Conservation (phyloP, 2,329 filamentous ascomycete species). For the Neofusicoccum parvum region DNA sequence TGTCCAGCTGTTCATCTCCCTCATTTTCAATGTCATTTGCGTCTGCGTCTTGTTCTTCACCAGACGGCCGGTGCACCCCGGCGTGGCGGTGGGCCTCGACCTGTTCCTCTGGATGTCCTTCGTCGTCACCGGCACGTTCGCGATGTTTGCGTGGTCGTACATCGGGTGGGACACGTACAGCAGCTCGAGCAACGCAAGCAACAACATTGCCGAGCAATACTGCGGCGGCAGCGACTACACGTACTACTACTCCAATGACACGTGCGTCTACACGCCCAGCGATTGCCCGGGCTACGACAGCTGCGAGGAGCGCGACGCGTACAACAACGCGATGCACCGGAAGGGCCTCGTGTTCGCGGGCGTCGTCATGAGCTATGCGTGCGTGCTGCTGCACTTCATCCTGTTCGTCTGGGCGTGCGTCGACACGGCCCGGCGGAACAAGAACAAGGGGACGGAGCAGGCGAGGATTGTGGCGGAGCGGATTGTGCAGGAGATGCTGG, state of each 20-base stretch:
- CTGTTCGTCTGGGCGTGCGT: constrained; percentile 44
- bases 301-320: constrained; percentile 37
- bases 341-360: constrained; percentile 27
- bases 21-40: constrained; percentile 35
- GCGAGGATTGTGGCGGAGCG: background rate
- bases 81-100: constrained; percentile 37
- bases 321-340: constrained; percentile 12
- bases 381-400: constrained; percentile 34
- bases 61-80: constrained; percentile 35
- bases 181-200: constrained; percentile 25
- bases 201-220: constrained; percentile 10
- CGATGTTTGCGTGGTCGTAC: constrained; percentile 25
- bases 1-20: constrained; percentile 29
- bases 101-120: constrained; percentile 39
- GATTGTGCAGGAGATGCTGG: constrained; percentile 16
- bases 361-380: constrained; percentile 35
- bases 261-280: background rate
- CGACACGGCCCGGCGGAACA: constrained; percentile 33
- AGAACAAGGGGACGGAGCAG: background rate
- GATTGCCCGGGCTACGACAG: constrained; percentile 23
- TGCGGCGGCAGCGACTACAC: constrained; percentile 7
- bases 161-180: constrained; percentile 7
- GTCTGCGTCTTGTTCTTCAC: constrained; percentile 30
- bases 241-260: background rate
- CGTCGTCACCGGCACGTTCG: constrained; percentile 33